Evolutionary conservation across 2,329 filamentous ascomycete species (phyloP).

Genomic region (Phialocephala sp.): DNA sequence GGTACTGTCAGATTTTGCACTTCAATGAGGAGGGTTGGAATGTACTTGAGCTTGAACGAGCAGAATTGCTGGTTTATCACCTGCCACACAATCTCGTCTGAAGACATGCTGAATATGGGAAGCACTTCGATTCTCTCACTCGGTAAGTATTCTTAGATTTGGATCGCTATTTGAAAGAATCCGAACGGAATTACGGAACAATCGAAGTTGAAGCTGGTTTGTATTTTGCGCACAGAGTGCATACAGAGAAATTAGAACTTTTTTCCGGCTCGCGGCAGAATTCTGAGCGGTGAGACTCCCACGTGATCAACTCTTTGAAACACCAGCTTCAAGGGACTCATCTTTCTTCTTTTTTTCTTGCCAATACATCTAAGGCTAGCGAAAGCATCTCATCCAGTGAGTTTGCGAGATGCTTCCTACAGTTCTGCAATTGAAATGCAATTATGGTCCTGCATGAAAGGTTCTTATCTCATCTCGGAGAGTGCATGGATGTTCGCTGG

Average conservation of each 20-base stretch:
- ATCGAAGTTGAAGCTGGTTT: neutral
- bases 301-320: neutral
- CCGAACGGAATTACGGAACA: neutral
- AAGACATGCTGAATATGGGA: conserved; percentile 64
- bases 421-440: neutral
- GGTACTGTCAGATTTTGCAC: conserved; percentile 41
- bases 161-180: neutral
- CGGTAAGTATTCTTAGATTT: neutral
- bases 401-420: too few relatives aligned
- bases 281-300: neutral
- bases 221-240: neutral
- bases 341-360: neutral
- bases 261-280: neutral
- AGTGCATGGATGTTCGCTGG: neutral
- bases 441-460: neutral
- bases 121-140: neutral
- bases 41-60: conserved; percentile 90
- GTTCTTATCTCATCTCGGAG: neutral
- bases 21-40: conserved; percentile 25
- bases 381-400: neutral
- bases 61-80: conserved; percentile 97
- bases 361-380: neutral
- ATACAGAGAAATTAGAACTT: conserved; percentile 6
- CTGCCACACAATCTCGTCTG: conserved; percentile 97
- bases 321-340: neutral